Conservation (phyloP, 495 filamentous ascomycete genomes). For the Xylaria sp. region DNA sequence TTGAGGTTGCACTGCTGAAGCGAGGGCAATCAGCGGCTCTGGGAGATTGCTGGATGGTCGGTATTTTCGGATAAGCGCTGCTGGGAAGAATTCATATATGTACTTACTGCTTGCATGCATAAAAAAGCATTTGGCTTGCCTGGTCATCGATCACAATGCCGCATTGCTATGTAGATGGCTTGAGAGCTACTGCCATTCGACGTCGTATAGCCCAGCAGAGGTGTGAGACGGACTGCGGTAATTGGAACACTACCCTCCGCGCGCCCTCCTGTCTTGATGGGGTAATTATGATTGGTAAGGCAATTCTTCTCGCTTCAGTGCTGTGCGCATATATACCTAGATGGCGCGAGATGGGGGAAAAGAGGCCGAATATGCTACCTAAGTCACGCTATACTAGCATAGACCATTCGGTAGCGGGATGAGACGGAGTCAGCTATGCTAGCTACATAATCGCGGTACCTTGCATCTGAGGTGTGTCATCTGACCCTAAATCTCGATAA, state of each 20-base stretch:
- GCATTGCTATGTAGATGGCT: not conserved
- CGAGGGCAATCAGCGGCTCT: constrained; percentile 28
- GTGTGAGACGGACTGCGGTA: not conserved
- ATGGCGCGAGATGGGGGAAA: too few species aligned
- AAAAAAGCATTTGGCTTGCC: not conserved
- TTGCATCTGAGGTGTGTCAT: constrained; percentile 19
- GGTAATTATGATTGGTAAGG: not conserved
- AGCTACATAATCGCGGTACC: constrained; percentile 18
- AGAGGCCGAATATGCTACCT: not conserved
- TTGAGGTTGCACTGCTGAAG: constrained; percentile 26
- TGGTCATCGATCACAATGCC: not conserved
- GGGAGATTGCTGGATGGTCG: constrained; percentile 25
- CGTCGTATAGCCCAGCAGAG: not conserved
- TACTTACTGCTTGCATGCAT: not conserved
- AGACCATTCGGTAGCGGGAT: constrained; percentile 1
- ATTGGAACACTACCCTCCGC: not conserved
- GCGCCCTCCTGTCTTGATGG: not conserved
- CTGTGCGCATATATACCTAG: too few species aligned
- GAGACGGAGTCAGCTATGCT: not conserved
- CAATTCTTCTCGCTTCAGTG: not conserved
- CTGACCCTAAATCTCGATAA: constrained; percentile 12
- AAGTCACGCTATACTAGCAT: not conserved
- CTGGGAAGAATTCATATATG: not conserved
- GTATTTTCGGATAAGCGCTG: constrained; percentile 29
- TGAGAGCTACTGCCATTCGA: not conserved